Percentiles rank a stretch among this genome's conserved stretches.
phyloP scores from a whole-genome alignment of 495 filamentous ascomycete species.

The Daldinia caldariorum region DNA sequence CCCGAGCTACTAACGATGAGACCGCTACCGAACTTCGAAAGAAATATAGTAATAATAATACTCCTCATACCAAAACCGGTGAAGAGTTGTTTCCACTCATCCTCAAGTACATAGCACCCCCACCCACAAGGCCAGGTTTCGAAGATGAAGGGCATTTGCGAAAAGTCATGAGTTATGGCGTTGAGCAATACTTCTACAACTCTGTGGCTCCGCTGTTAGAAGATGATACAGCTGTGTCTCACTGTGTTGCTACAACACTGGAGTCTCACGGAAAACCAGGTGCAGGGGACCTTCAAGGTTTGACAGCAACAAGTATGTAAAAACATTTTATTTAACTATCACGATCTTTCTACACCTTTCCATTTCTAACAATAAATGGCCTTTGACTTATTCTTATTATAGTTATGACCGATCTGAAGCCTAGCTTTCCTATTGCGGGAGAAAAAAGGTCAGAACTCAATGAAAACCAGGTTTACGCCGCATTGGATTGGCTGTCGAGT shows the following conservation, averaged over 20 bases:
- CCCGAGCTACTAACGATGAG: constrained; percentile 32
- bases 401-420: neutral
- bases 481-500: constrained; percentile 53
- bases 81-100: neutral
- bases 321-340: neutral
- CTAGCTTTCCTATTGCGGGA: neutral
- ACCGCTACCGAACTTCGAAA: constrained; percentile 5
- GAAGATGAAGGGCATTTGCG: neutral
- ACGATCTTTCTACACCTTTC: constrained; percentile 2
- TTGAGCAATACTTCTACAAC: neutral
- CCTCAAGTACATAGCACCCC: neutral
- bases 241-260: constrained; percentile 47
- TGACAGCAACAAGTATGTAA: constrained; percentile 40
- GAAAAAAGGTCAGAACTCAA: constrained; percentile 30
- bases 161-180: neutral
- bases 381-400: neutral
- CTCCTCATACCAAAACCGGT: neutral
- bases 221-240: constrained; percentile 41
- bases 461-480: constrained; percentile 41
- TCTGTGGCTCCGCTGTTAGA: neutral
- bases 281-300: constrained; percentile 48
- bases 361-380: too few relatives aligned
- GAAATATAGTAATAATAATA: neutral
- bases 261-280: constrained; percentile 37
- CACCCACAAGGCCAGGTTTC: neutral